A percentile compares a stretch with the other conserved stretches of the same genome.
Evolutionary conservation across 139 green algal species (phyloP).

Genomic region (Chlorella sp.): DNA sequence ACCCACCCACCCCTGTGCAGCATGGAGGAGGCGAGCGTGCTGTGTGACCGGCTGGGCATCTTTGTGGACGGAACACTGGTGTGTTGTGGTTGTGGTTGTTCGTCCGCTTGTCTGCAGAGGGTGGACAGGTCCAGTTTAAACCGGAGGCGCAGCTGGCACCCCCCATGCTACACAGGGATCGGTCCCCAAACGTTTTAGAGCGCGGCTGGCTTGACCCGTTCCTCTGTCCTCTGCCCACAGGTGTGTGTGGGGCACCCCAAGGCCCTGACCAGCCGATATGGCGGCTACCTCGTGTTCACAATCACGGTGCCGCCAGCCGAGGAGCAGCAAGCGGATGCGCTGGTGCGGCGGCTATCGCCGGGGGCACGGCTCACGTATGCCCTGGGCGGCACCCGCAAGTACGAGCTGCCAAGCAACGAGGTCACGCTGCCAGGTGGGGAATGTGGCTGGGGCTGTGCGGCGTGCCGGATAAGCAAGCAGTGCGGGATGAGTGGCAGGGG

Average conservation of each 20-base stretch:
- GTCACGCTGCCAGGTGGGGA: conserved; percentile 42
- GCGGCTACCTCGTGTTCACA: conserved; percentile 82
- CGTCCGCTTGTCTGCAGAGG: too few relatives aligned
- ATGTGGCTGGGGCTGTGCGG: not conserved
- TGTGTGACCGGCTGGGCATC: conserved; percentile 94
- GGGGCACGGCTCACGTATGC: conserved; percentile 75
- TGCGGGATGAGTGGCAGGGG: not conserved
- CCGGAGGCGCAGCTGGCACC: too few relatives aligned
- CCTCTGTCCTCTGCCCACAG: too few relatives aligned
- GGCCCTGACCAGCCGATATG: conserved; percentile 87
- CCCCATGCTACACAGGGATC: too few relatives aligned
- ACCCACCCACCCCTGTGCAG: conserved; percentile 12
- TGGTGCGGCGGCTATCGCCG: conserved; percentile 64
- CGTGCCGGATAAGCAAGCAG: not conserved
- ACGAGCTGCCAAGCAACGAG: conserved; percentile 72
- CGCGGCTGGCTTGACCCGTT: too few relatives aligned
- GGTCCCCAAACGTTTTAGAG: too few relatives aligned
- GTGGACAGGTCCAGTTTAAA: too few relatives aligned
- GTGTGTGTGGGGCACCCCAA: conserved; percentile 92
- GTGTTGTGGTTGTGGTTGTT: too few relatives aligned
- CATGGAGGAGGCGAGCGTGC: conserved; percentile 97
- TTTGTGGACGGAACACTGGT: conserved; percentile 90
- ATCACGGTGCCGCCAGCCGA: conserved; percentile 73
- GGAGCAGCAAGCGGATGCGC: conserved; percentile 49
- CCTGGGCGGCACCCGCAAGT: conserved; percentile 80